Conservation (phyloP, 2,329 filamentous ascomycete genomes). For the Tolypocladium cylindrosporum region DNA sequence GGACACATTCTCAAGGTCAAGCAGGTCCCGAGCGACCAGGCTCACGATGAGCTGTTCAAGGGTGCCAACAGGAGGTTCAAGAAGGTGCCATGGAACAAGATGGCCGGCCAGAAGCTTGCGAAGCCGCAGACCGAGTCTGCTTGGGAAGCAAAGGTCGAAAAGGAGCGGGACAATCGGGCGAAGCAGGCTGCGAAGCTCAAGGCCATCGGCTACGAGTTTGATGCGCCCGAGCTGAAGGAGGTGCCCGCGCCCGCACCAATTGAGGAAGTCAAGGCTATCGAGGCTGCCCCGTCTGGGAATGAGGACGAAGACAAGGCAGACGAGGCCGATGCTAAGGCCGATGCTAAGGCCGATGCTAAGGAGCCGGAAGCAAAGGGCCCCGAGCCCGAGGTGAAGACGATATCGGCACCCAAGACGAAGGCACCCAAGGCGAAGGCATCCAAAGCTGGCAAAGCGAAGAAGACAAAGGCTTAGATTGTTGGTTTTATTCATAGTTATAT, state of each 20-base stretch:
- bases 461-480: conserved; percentile 22
- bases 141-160: conserved; percentile 69
- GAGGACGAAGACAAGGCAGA: conserved; percentile 8
- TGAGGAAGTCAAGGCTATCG: conserved; percentile 24
- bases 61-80: conserved; percentile 88
- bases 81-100: conserved; percentile 75
- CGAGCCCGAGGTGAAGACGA: conserved; percentile 13
- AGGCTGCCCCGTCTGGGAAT: conserved; percentile 19
- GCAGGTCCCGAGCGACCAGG: conserved; percentile 61
- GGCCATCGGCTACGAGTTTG: conserved; percentile 74
- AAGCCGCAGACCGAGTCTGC: conserved; percentile 60
- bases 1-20: conserved; percentile 89
- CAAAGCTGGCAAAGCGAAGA: conserved; percentile 22
- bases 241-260: conserved; percentile 30
- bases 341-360: conserved; percentile 14
- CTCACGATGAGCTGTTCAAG: conserved; percentile 78
- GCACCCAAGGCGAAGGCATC: conserved; percentile 11
- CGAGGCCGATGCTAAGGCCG: conserved; percentile 12
- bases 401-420: conserved; percentile 20
- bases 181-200: conserved; percentile 66
- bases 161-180: conserved; percentile 61
- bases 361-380: conserved; percentile 7
- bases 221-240: conserved; percentile 60
- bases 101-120: conserved; percentile 66
- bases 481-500: conserved; percentile 6